Evolutionary conservation across 2,329 filamentous ascomycete species (phyloP), one percentile per base, ranked within the genome.

Genomic region (Pyricularia pennisetigena): DNA sequence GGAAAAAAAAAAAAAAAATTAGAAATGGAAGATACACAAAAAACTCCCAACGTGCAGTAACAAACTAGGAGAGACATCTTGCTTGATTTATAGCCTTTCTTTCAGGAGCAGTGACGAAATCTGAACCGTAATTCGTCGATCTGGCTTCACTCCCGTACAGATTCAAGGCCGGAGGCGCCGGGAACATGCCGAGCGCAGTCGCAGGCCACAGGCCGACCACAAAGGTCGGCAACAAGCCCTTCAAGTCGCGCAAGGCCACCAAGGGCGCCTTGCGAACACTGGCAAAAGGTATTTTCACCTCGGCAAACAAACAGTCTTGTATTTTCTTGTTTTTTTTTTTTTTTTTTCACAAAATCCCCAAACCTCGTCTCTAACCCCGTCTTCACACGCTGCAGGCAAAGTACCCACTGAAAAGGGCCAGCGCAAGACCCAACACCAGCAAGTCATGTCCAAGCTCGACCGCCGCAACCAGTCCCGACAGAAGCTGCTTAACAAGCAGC

Each of bases 401-500:
- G 85, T 94, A 66, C 89, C 84, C 68, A 82, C 87, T 74, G 91
- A 97, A 76, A 87, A 85, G 74, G 66, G 66, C 14, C 57, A 63
- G 59, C 88, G 94, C 75, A 96, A 92, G 79, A 97, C 94, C 20
- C 92, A 92, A 68, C 93, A 97, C 78, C 95, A 99, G 78, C 93
- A 97, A 81, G 88, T 97, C 80, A 94, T 97, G 92, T 97, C 93
- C 69, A 99, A 98, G 80, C 86, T 99, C 78, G 93, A 97, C 79
- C 90, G 95, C 70, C 89, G 93, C 74, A 98, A 99, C 79, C 93
- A 97, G 82, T 92, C 93, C 73, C 94, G 94, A 79, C 95, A 99
- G 82, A 89, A 90, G 78, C 91, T 94, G 74, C 82, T 91, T 70
- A 84, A 88, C 73, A 97, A 98, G 79, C 88, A 93, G 75, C 89